Percentiles rank a stretch among this genome's conserved stretches.
phyloP scores from a whole-genome alignment of 768 basidiomycete species.

The Basidioascus undulatus region DNA sequence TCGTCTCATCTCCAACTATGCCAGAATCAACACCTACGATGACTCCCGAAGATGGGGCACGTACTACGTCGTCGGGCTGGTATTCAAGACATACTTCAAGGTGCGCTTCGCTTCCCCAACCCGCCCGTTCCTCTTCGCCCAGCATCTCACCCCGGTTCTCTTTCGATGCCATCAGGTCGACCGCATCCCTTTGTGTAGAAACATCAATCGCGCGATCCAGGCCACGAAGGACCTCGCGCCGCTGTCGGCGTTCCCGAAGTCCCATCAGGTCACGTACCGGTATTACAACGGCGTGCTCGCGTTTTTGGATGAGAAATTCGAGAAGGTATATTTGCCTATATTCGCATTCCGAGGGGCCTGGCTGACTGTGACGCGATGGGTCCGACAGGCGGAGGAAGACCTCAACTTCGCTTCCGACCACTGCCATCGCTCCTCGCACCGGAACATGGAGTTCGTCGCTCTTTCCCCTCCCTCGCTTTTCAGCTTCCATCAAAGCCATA shows the following conservation, averaged over 20 bases:
- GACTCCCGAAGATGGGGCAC: conserved; percentile 62
- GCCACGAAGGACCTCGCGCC: conserved; percentile 68
- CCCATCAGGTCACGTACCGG: conserved; percentile 56
- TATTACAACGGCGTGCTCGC: conserved; percentile 90
- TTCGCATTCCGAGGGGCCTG: not conserved
- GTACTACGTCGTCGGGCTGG: conserved; percentile 72
- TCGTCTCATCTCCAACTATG: not conserved
- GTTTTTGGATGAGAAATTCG: conserved; percentile 73
- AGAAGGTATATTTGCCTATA: conserved; percentile 28
- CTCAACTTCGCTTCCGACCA: conserved; percentile 65
- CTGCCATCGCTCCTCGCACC: conserved; percentile 41
- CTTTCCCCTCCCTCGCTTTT: not conserved
- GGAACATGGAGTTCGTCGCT: conserved; percentile 53
- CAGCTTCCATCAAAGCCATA: not conserved
- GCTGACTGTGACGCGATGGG: not conserved
- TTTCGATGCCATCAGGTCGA: conserved; percentile 35
- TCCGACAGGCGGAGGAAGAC: conserved; percentile 52
- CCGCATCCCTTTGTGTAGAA: conserved; percentile 73
- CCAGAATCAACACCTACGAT: conserved; percentile 31
- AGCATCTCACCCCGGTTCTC: not conserved
- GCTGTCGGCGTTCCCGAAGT: conserved; percentile 37
- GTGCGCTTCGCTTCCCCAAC: conserved; percentile 25
- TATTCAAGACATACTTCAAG: conserved; percentile 84
- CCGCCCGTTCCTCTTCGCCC: not conserved
- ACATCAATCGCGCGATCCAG: conserved; percentile 66